Base-by-base conservation (phyloP, 208 protist species). In the Eutreptiella sp. region DNA sequence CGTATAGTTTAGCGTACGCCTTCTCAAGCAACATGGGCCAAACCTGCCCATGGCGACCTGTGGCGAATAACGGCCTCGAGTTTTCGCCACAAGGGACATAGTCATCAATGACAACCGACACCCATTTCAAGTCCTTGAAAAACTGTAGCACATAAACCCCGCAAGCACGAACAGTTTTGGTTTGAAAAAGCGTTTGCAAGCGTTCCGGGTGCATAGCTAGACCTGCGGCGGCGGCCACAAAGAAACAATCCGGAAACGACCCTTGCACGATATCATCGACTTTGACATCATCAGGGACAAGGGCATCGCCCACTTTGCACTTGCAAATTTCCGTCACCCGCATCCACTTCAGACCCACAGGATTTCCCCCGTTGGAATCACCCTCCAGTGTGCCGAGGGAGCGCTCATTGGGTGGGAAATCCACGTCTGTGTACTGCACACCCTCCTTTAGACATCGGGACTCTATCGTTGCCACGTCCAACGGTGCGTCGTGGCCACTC, bases 1-100 rank as follows among this genome's bases (percentile, higher is more conserved):
- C 81, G 11, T 88, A 76, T 68, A 92, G 88, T 73, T 92, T 92
- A 5, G 85, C 85, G 53, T 92, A 92, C 14, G 85, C 85, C 70
- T 92, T 92, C 71, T 92, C 83, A 45, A 92, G 68, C 38, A 92
- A 66, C 35, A 88, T 58, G 28, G 85, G 83, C 34, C 77, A 92
- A 77, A 77, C 85, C 53, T 68, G 43, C 21, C 63, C 76, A 16
- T 63, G 61, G 11, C 80, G 73, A 7, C 76, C 70, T 33, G 72
- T 78, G 33, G 71, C 61, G 53, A 85, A 89, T 68, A 84, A 52
- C 46, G 76, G 75, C 46, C 43, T 7, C 9, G 70, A 54, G 35
- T 66, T 76, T 14, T 80, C 74, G 26, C 74, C 70, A 35, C 66
- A 50, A 2, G 77, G 72, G 53, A 84, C 82, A 45, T 68, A 63